Conservation (phyloP, 108 stramenopile species). For the Conticribra guillardii region DNA sequence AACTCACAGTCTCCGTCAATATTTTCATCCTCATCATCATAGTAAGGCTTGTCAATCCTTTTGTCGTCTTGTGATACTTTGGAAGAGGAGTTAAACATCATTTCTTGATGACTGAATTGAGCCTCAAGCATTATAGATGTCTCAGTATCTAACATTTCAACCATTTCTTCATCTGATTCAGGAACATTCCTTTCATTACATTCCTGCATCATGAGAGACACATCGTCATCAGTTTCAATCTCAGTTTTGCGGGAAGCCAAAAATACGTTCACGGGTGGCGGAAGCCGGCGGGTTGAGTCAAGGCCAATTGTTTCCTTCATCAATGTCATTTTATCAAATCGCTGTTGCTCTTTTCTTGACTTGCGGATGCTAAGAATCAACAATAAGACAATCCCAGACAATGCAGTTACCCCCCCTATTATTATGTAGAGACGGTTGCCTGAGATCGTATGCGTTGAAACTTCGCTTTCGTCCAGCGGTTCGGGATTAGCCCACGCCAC, state of each 20-base stretch:
- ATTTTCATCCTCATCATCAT: not conserved
- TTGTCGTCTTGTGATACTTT: too few relatives aligned
- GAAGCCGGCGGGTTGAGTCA: not conserved
- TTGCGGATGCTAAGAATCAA: constrained; percentile 3
- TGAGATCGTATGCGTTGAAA: not conserved
- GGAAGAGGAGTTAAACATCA: too few relatives aligned
- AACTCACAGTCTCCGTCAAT: not conserved
- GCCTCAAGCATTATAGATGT: constrained; percentile 33
- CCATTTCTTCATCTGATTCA: constrained; percentile 6
- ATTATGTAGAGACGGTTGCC: constrained; percentile 5
- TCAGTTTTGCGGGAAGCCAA: constrained; percentile 17
- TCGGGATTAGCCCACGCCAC: not conserved
- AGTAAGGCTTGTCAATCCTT: not conserved
- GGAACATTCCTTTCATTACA: not conserved
- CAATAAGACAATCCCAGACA: not conserved
- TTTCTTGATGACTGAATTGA: constrained; percentile 1
- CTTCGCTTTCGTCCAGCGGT: not conserved
- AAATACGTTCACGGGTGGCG: constrained; percentile 14
- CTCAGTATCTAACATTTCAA: constrained; percentile 37
- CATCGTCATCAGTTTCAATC: constrained; percentile 12
- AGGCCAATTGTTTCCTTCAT: not conserved
- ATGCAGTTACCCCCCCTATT: constrained; percentile 4
- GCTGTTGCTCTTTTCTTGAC: constrained; percentile 1
- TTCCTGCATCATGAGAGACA: not conserved
- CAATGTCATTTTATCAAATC: not conserved